Evolutionary conservation across 2,329 filamentous ascomycete species (phyloP).

Genomic region (Fusarium sublunatum): DNA sequence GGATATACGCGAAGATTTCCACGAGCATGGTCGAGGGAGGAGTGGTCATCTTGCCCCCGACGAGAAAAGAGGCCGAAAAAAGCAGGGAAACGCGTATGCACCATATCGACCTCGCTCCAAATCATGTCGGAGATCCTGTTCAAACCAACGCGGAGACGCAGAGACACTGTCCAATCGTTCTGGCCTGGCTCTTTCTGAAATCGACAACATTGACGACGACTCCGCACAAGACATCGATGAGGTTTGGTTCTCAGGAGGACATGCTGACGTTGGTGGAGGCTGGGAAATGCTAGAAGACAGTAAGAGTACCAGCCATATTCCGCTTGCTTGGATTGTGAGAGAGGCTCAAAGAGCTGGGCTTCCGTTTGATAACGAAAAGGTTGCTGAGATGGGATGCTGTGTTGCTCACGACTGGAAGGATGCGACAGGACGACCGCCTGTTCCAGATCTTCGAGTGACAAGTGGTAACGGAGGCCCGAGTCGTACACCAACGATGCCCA

Average conservation of each 20-base stretch:
- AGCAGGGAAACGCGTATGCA: constrained; percentile 42
- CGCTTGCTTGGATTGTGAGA: constrained; percentile 76
- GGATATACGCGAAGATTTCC: constrained; percentile 31
- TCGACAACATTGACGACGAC: constrained; percentile 57
- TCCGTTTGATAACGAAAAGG: constrained; percentile 74
- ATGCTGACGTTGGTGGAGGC: constrained; percentile 82
- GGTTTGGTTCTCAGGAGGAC: constrained; percentile 82
- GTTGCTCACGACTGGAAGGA: constrained; percentile 16
- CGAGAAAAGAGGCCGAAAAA: constrained; percentile 7
- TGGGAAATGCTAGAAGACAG: constrained; percentile 69
- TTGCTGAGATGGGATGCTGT: constrained; percentile 72
- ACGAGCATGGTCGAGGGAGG: constrained; percentile 34
- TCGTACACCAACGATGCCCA: constrained; percentile 35
- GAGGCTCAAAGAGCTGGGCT: constrained; percentile 72
- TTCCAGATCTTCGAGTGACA: constrained; percentile 50
- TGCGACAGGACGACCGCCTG: constrained; percentile 28
- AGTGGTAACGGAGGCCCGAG: constrained; percentile 36
- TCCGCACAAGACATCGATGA: constrained; percentile 79
- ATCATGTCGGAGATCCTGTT: constrained; percentile 48
- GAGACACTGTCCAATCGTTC: constrained; percentile 50
- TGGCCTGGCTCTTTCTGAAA: constrained; percentile 43
- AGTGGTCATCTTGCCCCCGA: constrained; percentile 26
- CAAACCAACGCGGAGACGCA: constrained; percentile 32
- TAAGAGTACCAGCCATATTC: constrained; percentile 75
- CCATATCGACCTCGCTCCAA: constrained; percentile 58